phyloP scores from a whole-genome alignment of 495 filamentous ascomycete species.

The Clavariopsis aquatica region DNA sequence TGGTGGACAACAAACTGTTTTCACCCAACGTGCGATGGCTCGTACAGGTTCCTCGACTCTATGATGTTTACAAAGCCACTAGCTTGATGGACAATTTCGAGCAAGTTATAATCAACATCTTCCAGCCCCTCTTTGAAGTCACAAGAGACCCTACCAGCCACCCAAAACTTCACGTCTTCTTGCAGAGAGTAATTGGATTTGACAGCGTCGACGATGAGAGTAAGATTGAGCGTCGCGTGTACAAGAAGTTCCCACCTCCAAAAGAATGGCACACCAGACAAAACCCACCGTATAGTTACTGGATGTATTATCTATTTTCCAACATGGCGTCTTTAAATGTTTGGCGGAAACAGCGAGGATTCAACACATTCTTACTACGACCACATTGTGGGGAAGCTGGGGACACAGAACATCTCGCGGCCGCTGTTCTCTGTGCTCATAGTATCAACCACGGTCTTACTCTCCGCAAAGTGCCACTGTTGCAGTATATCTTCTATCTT shows the following conservation, averaged over 20 bases:
- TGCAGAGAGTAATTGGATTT: constrained; percentile 93
- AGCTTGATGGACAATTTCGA: constrained; percentile 86
- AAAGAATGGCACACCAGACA: constrained; percentile 85
- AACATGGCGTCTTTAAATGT: constrained; percentile 91
- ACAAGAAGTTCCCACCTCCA: constrained; percentile 89
- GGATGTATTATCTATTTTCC: constrained; percentile 95
- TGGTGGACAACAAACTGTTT: constrained; percentile 97
- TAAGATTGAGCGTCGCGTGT: constrained; percentile 88
- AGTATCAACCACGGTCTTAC: constrained; percentile 96
- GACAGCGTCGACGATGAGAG: constrained; percentile 98
- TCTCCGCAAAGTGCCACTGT: constrained; percentile 85
- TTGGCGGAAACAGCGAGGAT: constrained; percentile 85
- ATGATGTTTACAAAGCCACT: constrained; percentile 90
- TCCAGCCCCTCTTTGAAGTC: constrained; percentile 91
- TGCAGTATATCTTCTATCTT: constrained; percentile 97
- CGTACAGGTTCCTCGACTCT: constrained; percentile 90
- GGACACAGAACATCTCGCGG: constrained; percentile 92
- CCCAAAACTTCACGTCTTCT: constrained; percentile 89
- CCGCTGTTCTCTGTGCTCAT: constrained; percentile 90
- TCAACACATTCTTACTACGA: constrained; percentile 91
- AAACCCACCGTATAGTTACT: constrained; percentile 98
- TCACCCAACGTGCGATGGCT: constrained; percentile 98
- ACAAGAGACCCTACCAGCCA: constrained; percentile 84
- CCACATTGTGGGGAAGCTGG: constrained; percentile 97
- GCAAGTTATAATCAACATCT: constrained; percentile 87